Evolutionary conservation across 768 basidiomycete species (phyloP).

Genomic region (Gymnopilus junonius): DNA sequence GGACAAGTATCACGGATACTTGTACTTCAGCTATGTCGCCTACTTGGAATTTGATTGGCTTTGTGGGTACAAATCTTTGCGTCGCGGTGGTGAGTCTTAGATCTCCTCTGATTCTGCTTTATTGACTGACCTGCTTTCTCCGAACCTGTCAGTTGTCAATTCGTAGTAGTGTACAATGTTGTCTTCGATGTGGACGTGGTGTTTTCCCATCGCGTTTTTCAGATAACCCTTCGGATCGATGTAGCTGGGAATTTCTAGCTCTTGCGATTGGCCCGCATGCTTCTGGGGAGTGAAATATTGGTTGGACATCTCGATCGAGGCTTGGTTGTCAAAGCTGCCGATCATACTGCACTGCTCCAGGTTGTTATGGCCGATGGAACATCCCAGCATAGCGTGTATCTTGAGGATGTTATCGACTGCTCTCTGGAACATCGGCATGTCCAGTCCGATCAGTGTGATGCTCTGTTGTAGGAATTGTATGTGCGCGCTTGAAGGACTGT

Average conservation of each 20-base stretch:
- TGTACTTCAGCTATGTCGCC: slow-evolving; percentile 26
- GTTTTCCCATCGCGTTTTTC: not conserved
- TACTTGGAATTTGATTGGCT: slow-evolving; percentile 12
- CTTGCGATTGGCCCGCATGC: not conserved
- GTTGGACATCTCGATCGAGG: slow-evolving; percentile 7
- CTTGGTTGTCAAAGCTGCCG: not conserved
- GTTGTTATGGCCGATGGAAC: not conserved
- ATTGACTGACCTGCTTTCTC: not conserved
- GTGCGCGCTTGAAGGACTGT: not conserved
- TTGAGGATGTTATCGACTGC: not conserved
- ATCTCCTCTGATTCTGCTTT: not conserved
- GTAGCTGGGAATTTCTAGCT: not conserved
- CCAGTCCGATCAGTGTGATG: slow-evolving; percentile 4
- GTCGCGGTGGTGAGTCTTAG: not conserved
- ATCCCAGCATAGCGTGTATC: slow-evolving; percentile 5
- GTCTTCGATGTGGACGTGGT: slow-evolving; percentile 6
- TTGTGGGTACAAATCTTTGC: slow-evolving; percentile 5
- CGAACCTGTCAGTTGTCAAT: not conserved
- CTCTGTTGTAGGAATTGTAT: slow-evolving; percentile 4
- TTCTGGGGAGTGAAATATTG: slow-evolving; percentile 11
- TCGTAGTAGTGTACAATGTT: slow-evolving; percentile 11
- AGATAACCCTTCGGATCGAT: slow-evolving; percentile 8
- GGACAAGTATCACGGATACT: slow-evolving; percentile 14
- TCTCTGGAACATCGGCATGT: not conserved
- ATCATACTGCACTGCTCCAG: slow-evolving; percentile 5